Evolutionary conservation across 2,329 filamentous ascomycete species (phyloP), one percentile per base, ranked within the genome.

Genomic region (Arthrobotrys sphaeroides): DNA sequence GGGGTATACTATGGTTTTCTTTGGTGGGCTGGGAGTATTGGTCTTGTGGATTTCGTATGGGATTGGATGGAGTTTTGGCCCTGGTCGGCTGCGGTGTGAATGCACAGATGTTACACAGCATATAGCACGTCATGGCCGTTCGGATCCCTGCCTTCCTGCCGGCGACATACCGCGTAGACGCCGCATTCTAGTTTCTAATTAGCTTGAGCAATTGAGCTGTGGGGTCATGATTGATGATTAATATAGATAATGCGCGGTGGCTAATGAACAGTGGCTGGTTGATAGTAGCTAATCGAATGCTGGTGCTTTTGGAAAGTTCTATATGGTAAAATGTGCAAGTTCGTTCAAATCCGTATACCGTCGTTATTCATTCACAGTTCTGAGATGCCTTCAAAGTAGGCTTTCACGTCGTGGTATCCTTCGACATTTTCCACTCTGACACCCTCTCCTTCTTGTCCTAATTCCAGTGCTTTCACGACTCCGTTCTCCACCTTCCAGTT

Each of bases 371-470:
- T 16, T 55, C 47, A 51, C 20, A 66, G 10, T 13, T 60, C 55
- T 24, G 31, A 20, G 13, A 66, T 5, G 1, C 62, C 62, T 10
- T 66, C 62, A 36, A 66, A 66, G 28, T 66, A 69, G 1, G n/a
- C 28, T 16, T 60, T 61, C 22, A 75, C 72, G 20, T 69, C 78
- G n/a, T 67, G 40, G 55, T 79, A 80, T 7, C 67, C 68, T 9
- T 61, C 36, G 28, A 77, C 40, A 24, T 78, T 60, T 45, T 79
- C 79, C 20, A 38, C 61, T 53, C 73, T 78, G 6, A 87, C 84
- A 2, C 91, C 91, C 77, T 92, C 88, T 85, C 90, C 88, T 82
- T 92, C 91, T 68, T 92, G 90, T 81, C 88, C 87, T 1, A 93
- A 90, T 0, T 84, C 85, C 55, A 96, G 83, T 77, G 94, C 84